Conservation (phyloP, 2,329 filamentous ascomycete species). For the Trichoderma hamatum region DNA sequence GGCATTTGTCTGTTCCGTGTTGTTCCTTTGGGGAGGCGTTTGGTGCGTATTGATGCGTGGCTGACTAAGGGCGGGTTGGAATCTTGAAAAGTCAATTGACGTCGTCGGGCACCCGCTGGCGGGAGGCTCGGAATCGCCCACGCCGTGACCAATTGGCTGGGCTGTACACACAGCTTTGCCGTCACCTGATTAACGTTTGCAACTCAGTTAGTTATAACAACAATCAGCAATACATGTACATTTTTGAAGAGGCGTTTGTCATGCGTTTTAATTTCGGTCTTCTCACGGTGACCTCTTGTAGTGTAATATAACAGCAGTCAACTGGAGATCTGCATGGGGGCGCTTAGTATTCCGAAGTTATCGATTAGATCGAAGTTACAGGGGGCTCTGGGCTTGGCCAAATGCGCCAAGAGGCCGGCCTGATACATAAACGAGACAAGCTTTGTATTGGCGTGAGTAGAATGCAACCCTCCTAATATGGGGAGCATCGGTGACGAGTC, state of each 20-base stretch:
- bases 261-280: background rate
- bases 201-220: background rate
- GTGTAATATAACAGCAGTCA: background rate
- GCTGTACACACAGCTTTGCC: background rate
- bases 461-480: background rate
- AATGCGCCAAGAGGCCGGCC: background rate
- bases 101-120: background rate
- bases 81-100: background rate
- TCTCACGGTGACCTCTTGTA: background rate
- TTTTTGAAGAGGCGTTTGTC: background rate
- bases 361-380: slow-evolving; percentile 9
- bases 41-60: background rate
- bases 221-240: background rate
- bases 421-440: background rate
- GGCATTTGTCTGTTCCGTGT: background rate
- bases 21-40: background rate
- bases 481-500: background rate
- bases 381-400: background rate
- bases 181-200: background rate
- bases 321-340: background rate
- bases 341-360: background rate
- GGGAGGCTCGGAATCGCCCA: slow-evolving; percentile 20
- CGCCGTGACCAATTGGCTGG: background rate
- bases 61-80: slow-evolving; percentile 11
- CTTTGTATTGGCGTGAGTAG: background rate